Evolutionary conservation across 805 yeast genomes (phyloP).

Genomic region (Candida xyloterini): DNA sequence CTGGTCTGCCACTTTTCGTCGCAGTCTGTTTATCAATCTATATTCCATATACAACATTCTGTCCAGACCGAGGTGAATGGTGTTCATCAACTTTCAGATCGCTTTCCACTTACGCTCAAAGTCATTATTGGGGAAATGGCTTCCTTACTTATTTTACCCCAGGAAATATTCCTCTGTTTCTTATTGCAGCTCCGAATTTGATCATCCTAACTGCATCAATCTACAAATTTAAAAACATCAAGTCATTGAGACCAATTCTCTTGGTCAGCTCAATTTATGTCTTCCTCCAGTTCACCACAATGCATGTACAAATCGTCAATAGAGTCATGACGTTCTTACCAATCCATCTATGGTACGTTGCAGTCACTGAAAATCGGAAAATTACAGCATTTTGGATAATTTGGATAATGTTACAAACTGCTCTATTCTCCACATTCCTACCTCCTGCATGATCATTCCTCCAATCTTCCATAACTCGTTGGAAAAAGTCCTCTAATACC

Average conservation of each 20-base stretch:
- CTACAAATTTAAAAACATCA: slow-evolving; percentile 31
- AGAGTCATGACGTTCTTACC: slow-evolving; percentile 80
- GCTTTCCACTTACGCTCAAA: slow-evolving; percentile 69
- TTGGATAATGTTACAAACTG: slow-evolving; percentile 71
- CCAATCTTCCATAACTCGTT: slow-evolving; percentile 57
- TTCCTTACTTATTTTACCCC: slow-evolving; percentile 78
- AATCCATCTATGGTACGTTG: slow-evolving; percentile 67
- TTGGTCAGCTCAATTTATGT: slow-evolving; percentile 43
- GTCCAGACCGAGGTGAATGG: slow-evolving; percentile 79
- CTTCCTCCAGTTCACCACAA: slow-evolving; percentile 51
- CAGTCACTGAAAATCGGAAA: slow-evolving; percentile 24
- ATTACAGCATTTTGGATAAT: slow-evolving; percentile 42
- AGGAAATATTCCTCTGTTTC: slow-evolving; percentile 78
- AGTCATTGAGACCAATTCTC: slow-evolving; percentile 38
- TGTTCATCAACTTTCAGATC: slow-evolving; percentile 58
- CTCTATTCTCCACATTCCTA: slow-evolving; percentile 73
- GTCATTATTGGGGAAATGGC: slow-evolving; percentile 82
- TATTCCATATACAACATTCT: slow-evolving; percentile 54
- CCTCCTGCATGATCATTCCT: slow-evolving; percentile 75
- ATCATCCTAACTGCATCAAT: slow-evolving; percentile 42
- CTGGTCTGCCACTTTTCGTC: slow-evolving; percentile 55
- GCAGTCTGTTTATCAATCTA: slow-evolving; percentile 47
- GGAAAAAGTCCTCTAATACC: slow-evolving; percentile 75
- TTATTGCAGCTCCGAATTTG: slow-evolving; percentile 69
- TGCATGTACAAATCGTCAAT: slow-evolving; percentile 86